Base-by-base conservation (phyloP, 1,284 basidiomycete genomes). In the Leccinum pachyderme region DNA sequence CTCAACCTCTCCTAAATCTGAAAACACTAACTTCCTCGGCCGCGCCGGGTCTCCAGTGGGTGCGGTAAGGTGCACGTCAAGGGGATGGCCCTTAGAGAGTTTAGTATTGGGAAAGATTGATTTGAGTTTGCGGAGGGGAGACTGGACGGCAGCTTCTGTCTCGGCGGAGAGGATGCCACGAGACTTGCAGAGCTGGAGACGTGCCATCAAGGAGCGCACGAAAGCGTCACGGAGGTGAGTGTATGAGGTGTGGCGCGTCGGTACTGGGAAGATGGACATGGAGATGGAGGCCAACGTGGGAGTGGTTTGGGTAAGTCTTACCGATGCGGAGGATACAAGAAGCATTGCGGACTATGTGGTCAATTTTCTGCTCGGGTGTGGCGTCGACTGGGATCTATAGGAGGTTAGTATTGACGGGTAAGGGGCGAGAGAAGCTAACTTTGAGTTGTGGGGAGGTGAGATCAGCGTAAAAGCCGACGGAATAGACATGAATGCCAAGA, bases 141-240 rank as follows among this genome's bases (percentile, higher is more conserved):
- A 80, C 55, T 83, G 82, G 7, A 82, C 75, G 4, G 72, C 76
- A 43, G 77, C 64, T 55, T 83, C 85, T 24, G 81, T 81, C 49
- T 86, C 84, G 46, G 80, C 72, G 0, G 83, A 77, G 4, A 91
- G 66, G 0, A 73, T 71, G 7, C 78, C 81, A 12, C 75, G 72
- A 60, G 82, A 77, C 51, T 78, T 76, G 33, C 79, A 81, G 8
- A 80, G 68, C 37, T 80, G 76, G 59, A 92, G 75, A 11, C 91
- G 84, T 0, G 77, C 76, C 60, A 86, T 82, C 32, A 95, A 70
- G 7, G 92, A 81, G 33, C 93, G 83, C 67, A 91, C 78, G 64
- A 95, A 94, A 2, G 89, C 93, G 65, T 95, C 93, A 24, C 93
- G 82, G 18, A 95, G 76, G 65, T 95, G 93, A 18, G 82, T 80